These are phyloP conservation scores for Bauhinia variegata DNA, from an alignment of 306 rosid genomes.

Conservation along the genomic window DNA sequence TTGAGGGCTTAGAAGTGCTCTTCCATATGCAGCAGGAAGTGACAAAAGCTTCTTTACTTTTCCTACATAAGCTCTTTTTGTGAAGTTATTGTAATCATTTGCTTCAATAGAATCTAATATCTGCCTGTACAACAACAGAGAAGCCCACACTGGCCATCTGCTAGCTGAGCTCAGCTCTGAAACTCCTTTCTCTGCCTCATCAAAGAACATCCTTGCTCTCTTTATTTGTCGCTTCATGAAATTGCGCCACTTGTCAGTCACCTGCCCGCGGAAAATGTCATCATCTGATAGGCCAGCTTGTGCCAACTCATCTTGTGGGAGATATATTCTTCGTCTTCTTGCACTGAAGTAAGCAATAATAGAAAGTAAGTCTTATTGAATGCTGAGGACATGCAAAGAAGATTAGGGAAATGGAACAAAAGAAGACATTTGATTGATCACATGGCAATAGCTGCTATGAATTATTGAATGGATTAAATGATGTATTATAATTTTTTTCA, in stretches of 20 bases:
- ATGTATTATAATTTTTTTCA: too few species aligned
- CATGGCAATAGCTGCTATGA: too few species aligned
- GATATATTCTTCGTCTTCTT: slow-evolving; percentile 65
- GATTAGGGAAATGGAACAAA: background rate
- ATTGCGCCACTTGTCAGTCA: slow-evolving; percentile 81
- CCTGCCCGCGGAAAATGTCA: slow-evolving; percentile 54
- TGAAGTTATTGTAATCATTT: slow-evolving; percentile 89
- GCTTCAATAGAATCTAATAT: slow-evolving; percentile 94
- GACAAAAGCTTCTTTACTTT: slow-evolving; percentile 71
- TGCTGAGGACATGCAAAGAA: background rate
- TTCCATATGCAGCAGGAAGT: slow-evolving; percentile 75
- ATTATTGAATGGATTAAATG: too few species aligned
- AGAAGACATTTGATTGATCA: too few species aligned
- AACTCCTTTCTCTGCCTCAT: slow-evolving; percentile 90
- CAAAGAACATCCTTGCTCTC: slow-evolving; percentile 90
- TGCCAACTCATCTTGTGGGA: slow-evolving; percentile 64
- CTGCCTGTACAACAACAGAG: slow-evolving; percentile 75
- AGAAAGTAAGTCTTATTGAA: background rate
- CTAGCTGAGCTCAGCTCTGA: slow-evolving; percentile 75
- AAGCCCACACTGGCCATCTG: slow-evolving; percentile 95
- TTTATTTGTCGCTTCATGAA: slow-evolving; percentile 89
- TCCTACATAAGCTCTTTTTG: slow-evolving; percentile 82
- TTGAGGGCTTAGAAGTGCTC: slow-evolving; percentile 59
- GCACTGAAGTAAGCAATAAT: slow-evolving; percentile 39
- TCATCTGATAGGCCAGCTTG: slow-evolving; percentile 62